Evolutionary conservation across 1,284 basidiomycete species (phyloP).

Genomic region (Malassezia brasiliensis): DNA sequence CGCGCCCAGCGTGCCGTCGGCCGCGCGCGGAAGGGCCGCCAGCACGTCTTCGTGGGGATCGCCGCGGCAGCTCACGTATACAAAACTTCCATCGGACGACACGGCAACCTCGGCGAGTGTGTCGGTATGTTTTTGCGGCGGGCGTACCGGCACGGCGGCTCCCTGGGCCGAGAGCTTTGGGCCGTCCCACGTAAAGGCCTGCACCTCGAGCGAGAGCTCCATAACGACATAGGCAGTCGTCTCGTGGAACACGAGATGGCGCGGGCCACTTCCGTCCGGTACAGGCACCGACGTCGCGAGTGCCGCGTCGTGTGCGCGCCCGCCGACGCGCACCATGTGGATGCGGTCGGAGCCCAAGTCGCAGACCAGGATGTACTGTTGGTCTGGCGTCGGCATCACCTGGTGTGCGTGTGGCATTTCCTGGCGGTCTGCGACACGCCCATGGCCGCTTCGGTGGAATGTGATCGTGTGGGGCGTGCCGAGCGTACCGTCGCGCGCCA

Average conservation of each 20-base stretch:
- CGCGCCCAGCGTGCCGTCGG: background rate
- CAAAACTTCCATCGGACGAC: slow-evolving; percentile 17
- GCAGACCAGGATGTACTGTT: slow-evolving; percentile 15
- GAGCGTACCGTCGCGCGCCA: background rate
- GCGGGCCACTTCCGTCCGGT: background rate
- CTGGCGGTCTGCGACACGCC: slow-evolving; percentile 19
- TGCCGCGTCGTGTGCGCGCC: background rate
- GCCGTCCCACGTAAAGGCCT: background rate
- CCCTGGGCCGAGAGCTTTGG: background rate
- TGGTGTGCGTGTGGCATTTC: slow-evolving; percentile 22
- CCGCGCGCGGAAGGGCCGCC: slow-evolving; percentile 13
- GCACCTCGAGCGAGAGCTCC: slow-evolving; percentile 2
- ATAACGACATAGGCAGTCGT: background rate
- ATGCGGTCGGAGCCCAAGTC: slow-evolving; percentile 24
- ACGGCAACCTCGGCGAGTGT: slow-evolving; percentile 21
- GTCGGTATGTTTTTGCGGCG: background rate
- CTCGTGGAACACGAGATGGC: background rate
- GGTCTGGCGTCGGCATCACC: slow-evolving; percentile 14
- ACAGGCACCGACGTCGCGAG: background rate
- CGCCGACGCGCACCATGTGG: slow-evolving; percentile 2
- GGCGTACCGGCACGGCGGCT: background rate
- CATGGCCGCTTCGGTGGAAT: slow-evolving; percentile 12
- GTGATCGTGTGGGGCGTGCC: slow-evolving; percentile 3
- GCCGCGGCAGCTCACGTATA: slow-evolving; percentile 18
- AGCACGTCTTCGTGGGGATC: slow-evolving; percentile 21